Conservation (phyloP, 129 eudicot species). For the Lonicera japonica region DNA sequence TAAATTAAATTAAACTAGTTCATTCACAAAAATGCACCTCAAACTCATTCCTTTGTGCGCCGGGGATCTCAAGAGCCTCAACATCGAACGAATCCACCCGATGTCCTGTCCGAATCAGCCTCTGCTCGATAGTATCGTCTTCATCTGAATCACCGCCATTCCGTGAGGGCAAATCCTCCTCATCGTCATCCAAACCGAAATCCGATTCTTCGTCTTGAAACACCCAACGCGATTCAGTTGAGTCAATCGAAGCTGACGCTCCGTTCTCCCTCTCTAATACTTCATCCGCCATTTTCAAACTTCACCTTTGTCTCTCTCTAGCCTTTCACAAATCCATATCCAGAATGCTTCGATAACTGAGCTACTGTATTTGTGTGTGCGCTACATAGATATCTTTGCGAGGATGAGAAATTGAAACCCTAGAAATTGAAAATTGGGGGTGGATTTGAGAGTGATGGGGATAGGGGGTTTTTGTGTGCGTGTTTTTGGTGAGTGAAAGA, state of each 20-base stretch:
- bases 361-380: neutral
- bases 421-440: no score
- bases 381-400: no score
- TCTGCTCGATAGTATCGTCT: slow-evolving; percentile 27
- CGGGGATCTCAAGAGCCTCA: slow-evolving; percentile 62
- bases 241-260: slow-evolving; percentile 20
- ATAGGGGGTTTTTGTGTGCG: no score
- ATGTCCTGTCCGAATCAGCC: slow-evolving; percentile 57
- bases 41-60: slow-evolving; percentile 39
- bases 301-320: neutral
- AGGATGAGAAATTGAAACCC: no score
- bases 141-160: slow-evolving; percentile 15
- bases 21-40: slow-evolving; percentile 27
- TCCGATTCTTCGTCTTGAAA: slow-evolving; percentile 14
- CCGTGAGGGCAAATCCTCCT: slow-evolving; percentile 10
- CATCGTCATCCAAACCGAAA: slow-evolving; percentile 3
- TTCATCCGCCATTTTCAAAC: slow-evolving; percentile 19
- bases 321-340: no score
- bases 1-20: no score
- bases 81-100: slow-evolving; percentile 65
- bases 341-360: no score
- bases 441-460: no score
- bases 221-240: slow-evolving; percentile 28
- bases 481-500: no score
- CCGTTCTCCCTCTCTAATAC: slow-evolving; percentile 27